Evolutionary conservation across 768 basidiomycete species (phyloP).

Genomic region (Nevesoporus exiguus): DNA sequence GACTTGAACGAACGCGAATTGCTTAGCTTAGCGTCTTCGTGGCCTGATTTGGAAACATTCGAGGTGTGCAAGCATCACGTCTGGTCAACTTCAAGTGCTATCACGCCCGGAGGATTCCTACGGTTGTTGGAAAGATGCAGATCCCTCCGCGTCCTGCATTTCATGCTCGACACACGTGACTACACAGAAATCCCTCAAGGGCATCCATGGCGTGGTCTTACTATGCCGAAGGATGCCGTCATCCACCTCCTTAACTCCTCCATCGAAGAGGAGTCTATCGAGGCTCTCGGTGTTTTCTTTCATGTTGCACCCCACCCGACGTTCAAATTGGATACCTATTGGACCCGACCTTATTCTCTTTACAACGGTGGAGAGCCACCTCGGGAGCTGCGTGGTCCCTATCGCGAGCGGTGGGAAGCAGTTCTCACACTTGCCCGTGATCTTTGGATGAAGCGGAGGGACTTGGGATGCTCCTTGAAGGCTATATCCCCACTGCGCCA

Average conservation of each 20-base stretch:
- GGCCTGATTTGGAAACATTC: neutral
- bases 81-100: neutral
- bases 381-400: neutral
- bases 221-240: neutral
- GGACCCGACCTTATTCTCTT: neutral
- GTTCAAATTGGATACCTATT: neutral
- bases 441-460: neutral
- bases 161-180: neutral
- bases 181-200: neutral
- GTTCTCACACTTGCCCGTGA: neutral
- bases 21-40: neutral
- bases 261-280: neutral
- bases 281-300: neutral
- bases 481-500: neutral
- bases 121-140: neutral
- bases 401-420: neutral
- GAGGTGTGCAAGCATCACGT: neutral
- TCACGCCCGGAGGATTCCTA: neutral
- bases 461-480: neutral
- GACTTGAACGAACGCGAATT: neutral
- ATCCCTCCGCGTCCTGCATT: neutral
- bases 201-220: neutral
- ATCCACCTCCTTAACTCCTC: neutral
- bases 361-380: neutral
- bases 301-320: neutral